Evolutionary conservation across 306 rosid species (phyloP).

Genomic region (Acacia crassicarpa): DNA sequence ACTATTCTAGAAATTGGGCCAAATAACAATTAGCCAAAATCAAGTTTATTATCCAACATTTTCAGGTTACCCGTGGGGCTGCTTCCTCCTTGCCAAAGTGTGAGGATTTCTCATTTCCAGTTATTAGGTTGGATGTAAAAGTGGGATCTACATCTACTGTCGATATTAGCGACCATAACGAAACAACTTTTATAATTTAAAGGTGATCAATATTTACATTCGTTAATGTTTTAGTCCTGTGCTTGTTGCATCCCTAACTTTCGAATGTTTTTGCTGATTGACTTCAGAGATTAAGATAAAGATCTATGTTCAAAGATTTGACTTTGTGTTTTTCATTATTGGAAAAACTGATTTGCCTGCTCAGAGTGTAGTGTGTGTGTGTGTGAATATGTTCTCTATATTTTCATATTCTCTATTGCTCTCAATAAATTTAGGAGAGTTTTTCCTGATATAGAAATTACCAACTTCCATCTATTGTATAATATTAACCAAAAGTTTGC

Average conservation of each 20-base stretch:
- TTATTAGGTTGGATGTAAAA: constrained; percentile 19
- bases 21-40: no score
- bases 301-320: not conserved
- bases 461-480: not conserved
- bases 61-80: constrained; percentile 39
- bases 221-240: not conserved
- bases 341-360: not conserved
- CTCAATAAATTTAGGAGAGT: not conserved
- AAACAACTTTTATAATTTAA: constrained; percentile 16
- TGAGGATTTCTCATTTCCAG: not conserved
- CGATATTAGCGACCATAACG: constrained; percentile 36
- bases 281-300: not conserved
- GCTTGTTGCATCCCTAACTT: not conserved
- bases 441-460: not conserved
- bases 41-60: no score
- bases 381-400: no score
- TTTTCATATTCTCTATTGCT: not conserved
- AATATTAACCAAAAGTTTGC: not conserved
- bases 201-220: no score
- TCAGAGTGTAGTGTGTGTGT: not conserved
- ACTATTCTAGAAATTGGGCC: no score
- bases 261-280: not conserved
- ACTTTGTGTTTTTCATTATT: not conserved
- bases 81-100: constrained; percentile 28
- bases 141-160: constrained; percentile 34